Base-by-base conservation (phyloP, 2,329 filamentous ascomycete genomes). In the Fusarium albosuccineum region DNA sequence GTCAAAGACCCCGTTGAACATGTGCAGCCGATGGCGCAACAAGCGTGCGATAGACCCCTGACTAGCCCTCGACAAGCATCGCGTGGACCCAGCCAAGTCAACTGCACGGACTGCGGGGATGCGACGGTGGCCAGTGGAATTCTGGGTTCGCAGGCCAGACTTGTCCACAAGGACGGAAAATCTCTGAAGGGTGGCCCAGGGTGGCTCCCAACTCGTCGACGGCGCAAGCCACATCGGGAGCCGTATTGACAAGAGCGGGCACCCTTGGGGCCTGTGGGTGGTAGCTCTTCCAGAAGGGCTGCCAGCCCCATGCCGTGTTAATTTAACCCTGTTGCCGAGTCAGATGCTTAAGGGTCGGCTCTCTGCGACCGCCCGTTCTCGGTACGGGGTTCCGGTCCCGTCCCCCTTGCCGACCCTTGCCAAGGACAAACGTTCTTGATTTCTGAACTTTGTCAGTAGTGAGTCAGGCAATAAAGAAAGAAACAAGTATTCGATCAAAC, bases 311-410 rank as follows among this genome's bases (percentile, higher is more conserved):
- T 66, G 62, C 50, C 33, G 34, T 52, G 39, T 64, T 65, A 72
- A 72, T 65, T 62, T 64, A 73, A 73, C 70, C 70, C 62, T 73
- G 68, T 73, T 68, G 68, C 68, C 66, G 57, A 73, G 68, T 69
- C 70, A 72, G 65, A 60, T 69, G 49, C 62, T 57, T 55, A 50
- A 60, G 48, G 17, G 72, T 72, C 60, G 62, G 57, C 64, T 64
- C 51, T 39, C 60, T 64, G 65, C 60, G 60, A 57, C 59, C 56
- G 59, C 68, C 60, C 60, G 60, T 67, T 61, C 54, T 65, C 58
- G 60, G 64, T 60, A 60, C 50, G 60, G 51, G 44, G 56, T 62
- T 57, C 64, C 53, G 59, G 57, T 62, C 57, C 60, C 66, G 65
- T 56, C 54, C 50, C 51, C 29, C 17, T 57, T 13, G 42, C 17